phyloP scores from a whole-genome alignment of 176 grass and related monocot species.

The Dactylis glomerata region DNA sequence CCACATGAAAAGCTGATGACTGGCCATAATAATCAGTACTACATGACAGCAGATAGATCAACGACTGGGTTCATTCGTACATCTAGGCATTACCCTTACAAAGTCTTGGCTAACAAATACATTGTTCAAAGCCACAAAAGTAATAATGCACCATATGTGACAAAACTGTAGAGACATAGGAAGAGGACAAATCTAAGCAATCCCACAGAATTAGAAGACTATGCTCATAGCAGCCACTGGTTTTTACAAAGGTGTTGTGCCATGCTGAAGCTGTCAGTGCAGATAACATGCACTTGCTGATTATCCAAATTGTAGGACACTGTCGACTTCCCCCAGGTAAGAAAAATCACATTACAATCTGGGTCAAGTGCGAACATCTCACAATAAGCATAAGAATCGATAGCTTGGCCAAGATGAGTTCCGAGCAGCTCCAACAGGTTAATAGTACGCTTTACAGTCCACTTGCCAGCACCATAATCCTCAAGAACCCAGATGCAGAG shows the following conservation, averaged over 20 bases:
- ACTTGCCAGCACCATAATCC: slow-evolving; percentile 1
- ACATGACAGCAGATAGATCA: background rate
- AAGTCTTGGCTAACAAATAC: background rate
- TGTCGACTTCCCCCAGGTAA: background rate
- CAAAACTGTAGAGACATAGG: background rate
- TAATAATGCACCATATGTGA: background rate
- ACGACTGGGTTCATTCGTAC: background rate
- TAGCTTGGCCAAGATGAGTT: background rate
- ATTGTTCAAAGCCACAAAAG: background rate
- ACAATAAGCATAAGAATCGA: background rate
- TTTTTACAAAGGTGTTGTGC: background rate
- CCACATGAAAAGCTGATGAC: background rate
- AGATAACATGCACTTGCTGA: too few relatives aligned
- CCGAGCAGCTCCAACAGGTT: background rate
- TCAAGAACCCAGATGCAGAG: background rate
- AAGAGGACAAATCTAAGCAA: background rate
- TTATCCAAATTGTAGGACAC: too few relatives aligned
- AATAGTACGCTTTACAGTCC: background rate
- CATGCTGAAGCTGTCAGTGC: too few relatives aligned
- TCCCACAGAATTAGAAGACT: background rate
- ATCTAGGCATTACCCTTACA: background rate
- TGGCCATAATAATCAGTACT: background rate
- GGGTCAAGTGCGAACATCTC: background rate
- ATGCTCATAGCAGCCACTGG: background rate
- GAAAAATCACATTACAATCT: background rate